These are phyloP conservation scores for Metschnikowia borealis DNA, from an alignment of 805 yeast genomes.

Conservation along the genomic window DNA sequence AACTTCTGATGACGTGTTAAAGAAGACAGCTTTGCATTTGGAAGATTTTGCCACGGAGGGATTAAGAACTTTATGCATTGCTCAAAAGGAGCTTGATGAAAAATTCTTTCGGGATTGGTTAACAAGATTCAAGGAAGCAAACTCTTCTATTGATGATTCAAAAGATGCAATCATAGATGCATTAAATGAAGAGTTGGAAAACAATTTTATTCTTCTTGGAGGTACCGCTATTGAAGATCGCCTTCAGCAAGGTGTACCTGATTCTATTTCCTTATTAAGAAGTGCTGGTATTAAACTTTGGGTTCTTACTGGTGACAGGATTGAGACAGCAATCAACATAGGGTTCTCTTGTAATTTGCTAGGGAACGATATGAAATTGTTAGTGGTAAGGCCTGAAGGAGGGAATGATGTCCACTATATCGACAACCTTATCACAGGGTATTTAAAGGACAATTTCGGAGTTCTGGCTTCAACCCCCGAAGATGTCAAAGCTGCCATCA, in stretches of 20 bases:
- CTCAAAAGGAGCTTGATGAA: conserved; percentile 48
- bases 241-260: conserved; percentile 75
- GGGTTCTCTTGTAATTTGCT: conserved; percentile 75
- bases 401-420: conserved; percentile 30
- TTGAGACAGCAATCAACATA: conserved; percentile 80
- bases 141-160: conserved; percentile 48
- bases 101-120: conserved; percentile 52
- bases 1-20: conserved; percentile 43
- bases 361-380: conserved; percentile 62
- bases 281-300: conserved; percentile 76
- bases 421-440: conserved; percentile 41
- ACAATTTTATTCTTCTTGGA: conserved; percentile 54
- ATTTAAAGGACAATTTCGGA: conserved; percentile 46
- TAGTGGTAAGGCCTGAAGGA: conserved; percentile 53
- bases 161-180: conserved; percentile 55
- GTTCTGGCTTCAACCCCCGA: conserved; percentile 47
- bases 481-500: conserved; percentile 43
- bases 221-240: conserved; percentile 83
- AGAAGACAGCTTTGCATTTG: conserved; percentile 58
- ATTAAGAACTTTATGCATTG: conserved; percentile 69
- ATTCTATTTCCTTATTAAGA: conserved; percentile 59
- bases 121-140: conserved; percentile 52
- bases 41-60: conserved; percentile 76
- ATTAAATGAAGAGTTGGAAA: conserved; percentile 58
- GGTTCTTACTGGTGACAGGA: conserved; percentile 81